A percentile compares a stretch with the other conserved stretches of the same genome.
Evolutionary conservation across 108 stramenopile genomes (phyloP).

Genomic region (Aurantiochytrium sp.): DNA sequence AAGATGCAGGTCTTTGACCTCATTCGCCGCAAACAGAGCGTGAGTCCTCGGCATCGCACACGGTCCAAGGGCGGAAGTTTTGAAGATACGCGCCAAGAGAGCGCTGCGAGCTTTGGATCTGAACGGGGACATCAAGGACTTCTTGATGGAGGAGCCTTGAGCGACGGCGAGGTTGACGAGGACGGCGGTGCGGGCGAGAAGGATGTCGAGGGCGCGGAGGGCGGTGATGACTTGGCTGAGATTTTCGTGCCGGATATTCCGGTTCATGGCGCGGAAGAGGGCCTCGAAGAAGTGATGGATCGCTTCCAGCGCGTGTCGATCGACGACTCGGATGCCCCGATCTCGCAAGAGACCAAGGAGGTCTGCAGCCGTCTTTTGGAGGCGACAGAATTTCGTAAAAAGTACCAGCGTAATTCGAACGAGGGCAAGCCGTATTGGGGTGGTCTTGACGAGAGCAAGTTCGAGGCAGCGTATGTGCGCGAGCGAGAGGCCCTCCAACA

Average conservation of each 20-base stretch:
- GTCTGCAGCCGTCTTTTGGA: background rate
- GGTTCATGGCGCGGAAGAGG: background rate
- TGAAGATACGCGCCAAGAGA: no score
- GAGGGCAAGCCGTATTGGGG: background rate
- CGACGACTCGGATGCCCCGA: background rate
- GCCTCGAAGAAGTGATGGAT: background rate
- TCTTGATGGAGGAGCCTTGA: no score
- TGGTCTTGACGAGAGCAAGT: background rate
- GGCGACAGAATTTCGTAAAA: background rate
- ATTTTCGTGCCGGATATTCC: constrained; percentile 11
- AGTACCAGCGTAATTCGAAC: background rate
- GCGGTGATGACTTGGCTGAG: background rate
- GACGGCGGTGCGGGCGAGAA: background rate
- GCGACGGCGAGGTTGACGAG: background rate
- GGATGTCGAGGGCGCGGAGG: background rate
- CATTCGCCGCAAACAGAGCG: background rate
- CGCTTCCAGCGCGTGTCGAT: background rate
- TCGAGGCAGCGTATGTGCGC: background rate
- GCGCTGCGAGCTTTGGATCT: no score
- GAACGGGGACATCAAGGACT: no score
- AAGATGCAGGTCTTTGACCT: background rate
- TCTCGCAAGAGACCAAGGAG: background rate
- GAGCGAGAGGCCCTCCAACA: background rate
- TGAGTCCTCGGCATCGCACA: background rate
- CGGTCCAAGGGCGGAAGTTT: no score